phyloP scores from a whole-genome alignment of 345 rosid genomes.

The Lenwebbia sp. region DNA sequence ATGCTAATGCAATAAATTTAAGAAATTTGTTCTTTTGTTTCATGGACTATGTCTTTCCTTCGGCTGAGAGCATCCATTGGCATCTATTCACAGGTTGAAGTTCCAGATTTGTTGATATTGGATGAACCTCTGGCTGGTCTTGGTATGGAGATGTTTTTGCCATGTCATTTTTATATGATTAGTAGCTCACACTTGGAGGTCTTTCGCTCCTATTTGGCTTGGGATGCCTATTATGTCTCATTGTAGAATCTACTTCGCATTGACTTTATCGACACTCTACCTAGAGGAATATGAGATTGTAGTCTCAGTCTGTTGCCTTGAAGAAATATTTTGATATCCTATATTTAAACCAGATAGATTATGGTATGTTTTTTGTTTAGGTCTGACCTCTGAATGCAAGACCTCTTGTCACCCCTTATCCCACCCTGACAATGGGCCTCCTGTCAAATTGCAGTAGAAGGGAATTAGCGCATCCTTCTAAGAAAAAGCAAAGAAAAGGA shows the following conservation, averaged over 20 bases:
- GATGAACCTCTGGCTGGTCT: slow-evolving; percentile 98
- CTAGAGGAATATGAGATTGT: neutral
- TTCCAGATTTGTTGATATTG: slow-evolving; percentile 73
- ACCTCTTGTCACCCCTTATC: neutral
- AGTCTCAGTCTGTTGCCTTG: neutral
- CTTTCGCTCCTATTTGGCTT: neutral
- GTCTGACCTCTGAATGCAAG: neutral
- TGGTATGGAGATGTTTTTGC: slow-evolving; percentile 37
- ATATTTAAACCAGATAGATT: neutral
- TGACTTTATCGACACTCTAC: neutral
- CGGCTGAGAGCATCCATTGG: neutral
- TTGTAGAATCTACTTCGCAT: neutral
- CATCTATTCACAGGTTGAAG: slow-evolving; percentile 45
- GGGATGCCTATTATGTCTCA: neutral
- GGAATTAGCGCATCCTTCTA: neutral
- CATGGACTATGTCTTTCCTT: neutral
- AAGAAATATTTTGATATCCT: neutral
- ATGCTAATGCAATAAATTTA: neutral
- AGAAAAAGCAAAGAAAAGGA: neutral
- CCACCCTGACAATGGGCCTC: neutral
- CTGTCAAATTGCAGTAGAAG: neutral
- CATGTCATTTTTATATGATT: slow-evolving; percentile 1
- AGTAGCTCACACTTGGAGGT: neutral
- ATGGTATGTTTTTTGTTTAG: neutral
- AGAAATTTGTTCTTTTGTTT: neutral